Base-by-base conservation (phyloP, 305 asterid species). In the Plantago rigida region DNA sequence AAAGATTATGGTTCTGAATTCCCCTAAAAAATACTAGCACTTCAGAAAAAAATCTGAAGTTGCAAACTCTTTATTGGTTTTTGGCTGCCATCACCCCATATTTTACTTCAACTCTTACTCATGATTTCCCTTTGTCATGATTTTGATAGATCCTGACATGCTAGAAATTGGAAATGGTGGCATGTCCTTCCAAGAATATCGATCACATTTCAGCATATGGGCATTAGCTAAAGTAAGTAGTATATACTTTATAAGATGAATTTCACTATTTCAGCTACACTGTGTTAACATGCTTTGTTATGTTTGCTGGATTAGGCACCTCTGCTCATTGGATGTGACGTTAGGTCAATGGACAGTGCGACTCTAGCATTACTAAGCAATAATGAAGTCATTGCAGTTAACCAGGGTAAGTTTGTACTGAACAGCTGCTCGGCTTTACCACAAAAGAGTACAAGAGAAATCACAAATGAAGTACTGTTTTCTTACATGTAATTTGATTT, bases 141-240 rank as follows among this genome's bases (percentile, higher is more conserved):
- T 62, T 62, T 29, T 56, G 73, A 52, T 70, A 91, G 98, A 88
- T 80, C 98, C 98, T 22, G 98, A 92, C 63, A 91, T 91, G 98
- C 67, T 91, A 81, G 98, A 91, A 73, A 91, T 92, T 57, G 96
- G 98, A 60, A 92, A 92, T 51, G 96, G 98, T 49, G 96, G 96
- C 70, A 92, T 92, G 98, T 72, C 55, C 17, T 62, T 60, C 1
- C 61, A 73, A 57, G 98, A 92, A 75, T 92, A 92, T 60, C 81
- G 94, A 41, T 84, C 98, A 12, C 96, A 92, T 82, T 86, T 86
- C 81, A 92, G 95, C 81, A 86, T 88, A 65, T 92, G 99, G 99
- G 89, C 99, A 66, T 69, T 92, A 60, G 83, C 73, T 39, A 92
- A 92, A 73, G 99, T 92, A 75, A 63, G 86, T 53, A 13, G 3